A percentile compares a stretch with the other conserved stretches of the same genome.
Conservation (phyloP, 1,284 basidiomycete genomes). For the Termitomyces sp. region DNA sequence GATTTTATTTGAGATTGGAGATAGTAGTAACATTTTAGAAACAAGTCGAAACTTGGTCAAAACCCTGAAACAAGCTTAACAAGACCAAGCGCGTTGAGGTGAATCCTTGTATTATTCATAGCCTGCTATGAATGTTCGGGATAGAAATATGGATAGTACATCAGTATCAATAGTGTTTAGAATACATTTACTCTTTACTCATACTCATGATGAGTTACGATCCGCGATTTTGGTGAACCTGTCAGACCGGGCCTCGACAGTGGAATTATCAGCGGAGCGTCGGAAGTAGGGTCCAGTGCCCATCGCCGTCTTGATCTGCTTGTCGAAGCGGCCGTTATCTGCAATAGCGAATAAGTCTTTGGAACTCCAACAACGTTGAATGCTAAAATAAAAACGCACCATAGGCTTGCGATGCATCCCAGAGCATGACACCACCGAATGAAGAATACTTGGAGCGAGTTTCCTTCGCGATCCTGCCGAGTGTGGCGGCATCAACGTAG, state of each 20-base stretch:
- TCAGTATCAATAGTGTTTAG: not conserved
- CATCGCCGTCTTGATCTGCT: slow-evolving; percentile 4
- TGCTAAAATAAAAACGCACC: slow-evolving; percentile 26
- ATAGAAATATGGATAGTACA: not conserved
- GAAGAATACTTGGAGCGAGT: slow-evolving; percentile 47
- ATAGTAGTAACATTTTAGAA: not conserved
- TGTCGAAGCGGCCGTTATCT: slow-evolving; percentile 6
- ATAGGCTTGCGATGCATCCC: slow-evolving; percentile 37
- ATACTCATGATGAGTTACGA: not conserved
- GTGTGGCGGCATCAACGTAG: slow-evolving; percentile 41
- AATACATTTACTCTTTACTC: not conserved
- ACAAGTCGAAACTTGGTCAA: not conserved
- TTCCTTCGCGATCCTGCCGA: slow-evolving; percentile 38
- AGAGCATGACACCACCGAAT: slow-evolving; percentile 57
- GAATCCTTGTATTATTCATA: not conserved
- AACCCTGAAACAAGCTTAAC: not conserved
- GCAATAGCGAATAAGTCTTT: not conserved
- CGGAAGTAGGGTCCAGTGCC: not conserved
- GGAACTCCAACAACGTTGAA: too few relatives aligned
- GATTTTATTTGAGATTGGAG: not conserved
- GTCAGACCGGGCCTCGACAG: not conserved
- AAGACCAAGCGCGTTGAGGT: not conserved
- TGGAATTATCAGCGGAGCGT: not conserved
- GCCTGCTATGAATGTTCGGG: not conserved
- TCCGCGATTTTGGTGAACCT: slow-evolving; percentile 1